phyloP scores from a whole-genome alignment of 2,329 filamentous ascomycete species.

The Cordyceps farinosa region DNA sequence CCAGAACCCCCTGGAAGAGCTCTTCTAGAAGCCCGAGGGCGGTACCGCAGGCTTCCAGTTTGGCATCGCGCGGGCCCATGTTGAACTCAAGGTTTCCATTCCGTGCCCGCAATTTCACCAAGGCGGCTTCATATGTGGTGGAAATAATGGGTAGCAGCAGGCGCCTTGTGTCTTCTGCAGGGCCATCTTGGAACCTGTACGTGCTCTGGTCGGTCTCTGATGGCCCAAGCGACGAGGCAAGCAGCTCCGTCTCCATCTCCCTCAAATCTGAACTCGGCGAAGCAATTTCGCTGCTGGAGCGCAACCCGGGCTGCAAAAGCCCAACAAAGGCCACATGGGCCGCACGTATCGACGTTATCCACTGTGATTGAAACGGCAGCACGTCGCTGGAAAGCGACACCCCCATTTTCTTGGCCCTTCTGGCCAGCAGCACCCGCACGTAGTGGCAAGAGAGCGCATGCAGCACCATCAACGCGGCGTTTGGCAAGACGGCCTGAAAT shows the following conservation, averaged over 20 bases:
- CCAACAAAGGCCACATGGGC: slow-evolving; percentile 33
- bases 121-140: slow-evolving; percentile 15
- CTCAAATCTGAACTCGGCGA: background rate
- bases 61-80: slow-evolving; percentile 5
- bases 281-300: background rate
- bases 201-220: background rate
- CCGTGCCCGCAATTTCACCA: slow-evolving; percentile 10
- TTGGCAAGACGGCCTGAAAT: slow-evolving; percentile 36
- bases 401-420: slow-evolving; percentile 21
- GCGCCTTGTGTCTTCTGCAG: slow-evolving; percentile 15
- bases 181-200: slow-evolving; percentile 8
- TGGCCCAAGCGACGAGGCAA: background rate
- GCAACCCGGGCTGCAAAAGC: slow-evolving; percentile 24
- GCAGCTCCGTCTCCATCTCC: background rate
- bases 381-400: slow-evolving; percentile 25
- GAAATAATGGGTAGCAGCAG: slow-evolving; percentile 14
- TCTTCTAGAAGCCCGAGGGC: slow-evolving; percentile 2
- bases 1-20: background rate
- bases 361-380: slow-evolving; percentile 33
- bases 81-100: slow-evolving; percentile 8
- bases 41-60: background rate
- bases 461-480: slow-evolving; percentile 41
- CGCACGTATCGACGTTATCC: slow-evolving; percentile 37
- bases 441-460: slow-evolving; percentile 38
- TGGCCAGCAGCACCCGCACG: slow-evolving; percentile 33